phyloP scores from a whole-genome alignment of 1,139 yeast genomes.

The Yamadazyma jaroonii region DNA sequence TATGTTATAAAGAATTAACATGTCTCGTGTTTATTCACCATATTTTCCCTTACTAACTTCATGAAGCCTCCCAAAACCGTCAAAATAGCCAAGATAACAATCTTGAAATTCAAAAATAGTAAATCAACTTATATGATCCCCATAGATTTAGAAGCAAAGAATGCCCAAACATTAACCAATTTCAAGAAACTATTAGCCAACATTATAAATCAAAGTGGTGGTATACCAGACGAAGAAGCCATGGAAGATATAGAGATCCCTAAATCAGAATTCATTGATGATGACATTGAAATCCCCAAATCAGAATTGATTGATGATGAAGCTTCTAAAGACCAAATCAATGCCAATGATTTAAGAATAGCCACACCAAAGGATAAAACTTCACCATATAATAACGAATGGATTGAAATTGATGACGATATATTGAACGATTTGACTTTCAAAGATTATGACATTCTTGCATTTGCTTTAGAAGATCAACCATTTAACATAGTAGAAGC shows the following conservation, averaged over 20 bases:
- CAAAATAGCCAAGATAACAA: constrained; percentile 20
- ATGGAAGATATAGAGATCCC: constrained; percentile 28
- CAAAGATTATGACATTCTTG: constrained; percentile 38
- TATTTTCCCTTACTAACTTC: constrained; percentile 19
- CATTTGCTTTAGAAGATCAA: constrained; percentile 39
- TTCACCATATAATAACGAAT: constrained; percentile 37
- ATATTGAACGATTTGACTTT: constrained; percentile 25
- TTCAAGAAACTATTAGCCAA: constrained; percentile 30
- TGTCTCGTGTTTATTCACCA: neutral
- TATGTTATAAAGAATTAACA: constrained; percentile 6
- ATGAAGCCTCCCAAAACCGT: constrained; percentile 31
- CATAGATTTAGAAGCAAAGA: constrained; percentile 20
- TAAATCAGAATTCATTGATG: constrained; percentile 25
- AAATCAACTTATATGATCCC: constrained; percentile 45
- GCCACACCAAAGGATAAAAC: constrained; percentile 44
- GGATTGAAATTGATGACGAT: constrained; percentile 35
- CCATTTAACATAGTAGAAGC: constrained; percentile 41
- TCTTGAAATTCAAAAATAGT: constrained; percentile 43
- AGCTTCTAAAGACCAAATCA: constrained; percentile 5
- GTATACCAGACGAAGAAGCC: constrained; percentile 26
- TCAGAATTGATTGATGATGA: constrained; percentile 21
- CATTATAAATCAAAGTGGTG: constrained; percentile 49
- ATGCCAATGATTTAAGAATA: constrained; percentile 24
- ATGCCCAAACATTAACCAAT: constrained; percentile 19
- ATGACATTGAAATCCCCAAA: constrained; percentile 26